Conservation (phyloP, 129 eudicot genomes). For the Centaurea solstitialis region DNA sequence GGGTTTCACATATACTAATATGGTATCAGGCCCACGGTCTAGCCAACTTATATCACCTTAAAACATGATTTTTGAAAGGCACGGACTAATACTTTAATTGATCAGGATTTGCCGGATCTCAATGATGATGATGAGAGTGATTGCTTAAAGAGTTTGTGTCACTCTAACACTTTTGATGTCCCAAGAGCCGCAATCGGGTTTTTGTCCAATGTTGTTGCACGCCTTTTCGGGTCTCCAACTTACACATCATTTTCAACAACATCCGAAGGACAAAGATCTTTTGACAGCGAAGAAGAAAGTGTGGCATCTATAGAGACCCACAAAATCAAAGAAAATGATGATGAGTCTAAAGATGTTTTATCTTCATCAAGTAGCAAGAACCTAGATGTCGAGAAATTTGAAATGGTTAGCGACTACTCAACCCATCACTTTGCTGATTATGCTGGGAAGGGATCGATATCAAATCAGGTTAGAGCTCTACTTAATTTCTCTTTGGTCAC, state of each 20-base stretch:
- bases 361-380: slow-evolving; percentile 24
- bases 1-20: no score
- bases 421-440: slow-evolving; percentile 69
- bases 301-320: slow-evolving; percentile 6
- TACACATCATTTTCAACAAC: slow-evolving; percentile 31
- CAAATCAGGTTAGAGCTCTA: slow-evolving; percentile 40
- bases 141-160: slow-evolving; percentile 19
- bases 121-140: slow-evolving; percentile 16
- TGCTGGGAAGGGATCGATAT: slow-evolving; percentile 39
- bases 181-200: slow-evolving; percentile 51
- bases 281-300: slow-evolving; percentile 25
- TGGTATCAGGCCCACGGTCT: no score
- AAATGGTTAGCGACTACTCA: slow-evolving; percentile 57
- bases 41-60: not conserved
- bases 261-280: slow-evolving; percentile 14
- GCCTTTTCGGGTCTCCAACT: slow-evolving; percentile 45
- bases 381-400: slow-evolving; percentile 46
- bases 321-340: slow-evolving; percentile 20
- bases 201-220: slow-evolving; percentile 40
- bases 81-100: not conserved
- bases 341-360: slow-evolving; percentile 4
- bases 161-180: slow-evolving; percentile 25
- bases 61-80: not conserved
- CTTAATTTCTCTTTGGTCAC: not conserved
- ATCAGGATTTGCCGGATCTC: slow-evolving; percentile 41